A percentile compares a stretch with the other conserved stretches of the same genome.
Conservation (phyloP, 2,329 filamentous ascomycete genomes). For the Rachicladosporium sp. region DNA sequence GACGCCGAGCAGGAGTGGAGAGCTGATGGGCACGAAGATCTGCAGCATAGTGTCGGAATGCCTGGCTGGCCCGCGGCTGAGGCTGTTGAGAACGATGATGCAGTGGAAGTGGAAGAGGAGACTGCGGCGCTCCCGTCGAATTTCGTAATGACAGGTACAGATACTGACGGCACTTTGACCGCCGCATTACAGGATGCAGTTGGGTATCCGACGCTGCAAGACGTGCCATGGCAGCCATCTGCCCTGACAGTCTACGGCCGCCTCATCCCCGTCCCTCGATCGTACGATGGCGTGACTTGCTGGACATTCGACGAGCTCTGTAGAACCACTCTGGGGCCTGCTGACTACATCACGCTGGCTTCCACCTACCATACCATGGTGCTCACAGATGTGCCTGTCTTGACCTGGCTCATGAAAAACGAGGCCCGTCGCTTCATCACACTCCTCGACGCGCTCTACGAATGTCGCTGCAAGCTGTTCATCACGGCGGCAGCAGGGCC, state of each 20-base stretch:
- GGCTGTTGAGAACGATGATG: conserved; percentile 1
- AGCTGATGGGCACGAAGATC: conserved; percentile 15
- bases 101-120: neutral
- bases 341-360: conserved; percentile 72
- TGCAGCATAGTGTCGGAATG: conserved; percentile 12
- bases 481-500: conserved; percentile 55
- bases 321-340: conserved; percentile 53
- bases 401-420: conserved; percentile 60
- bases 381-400: conserved; percentile 54
- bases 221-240: conserved; percentile 29
- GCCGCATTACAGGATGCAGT: conserved; percentile 11
- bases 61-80: conserved; percentile 7
- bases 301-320: conserved; percentile 62
- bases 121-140: conserved; percentile 2
- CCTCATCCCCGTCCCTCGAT: conserved; percentile 45
- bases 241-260: conserved; percentile 51
- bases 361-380: conserved; percentile 70
- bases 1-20: conserved; percentile 11
- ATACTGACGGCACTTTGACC: conserved; percentile 3
- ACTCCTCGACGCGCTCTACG: conserved; percentile 67
- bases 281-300: conserved; percentile 44
- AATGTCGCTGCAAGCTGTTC: conserved; percentile 65
- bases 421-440: conserved; percentile 73
- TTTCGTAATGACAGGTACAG: conserved; percentile 1
- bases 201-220: neutral